phyloP scores from a whole-genome alignment of 805 yeast species.

The Priceomyces castillae region DNA sequence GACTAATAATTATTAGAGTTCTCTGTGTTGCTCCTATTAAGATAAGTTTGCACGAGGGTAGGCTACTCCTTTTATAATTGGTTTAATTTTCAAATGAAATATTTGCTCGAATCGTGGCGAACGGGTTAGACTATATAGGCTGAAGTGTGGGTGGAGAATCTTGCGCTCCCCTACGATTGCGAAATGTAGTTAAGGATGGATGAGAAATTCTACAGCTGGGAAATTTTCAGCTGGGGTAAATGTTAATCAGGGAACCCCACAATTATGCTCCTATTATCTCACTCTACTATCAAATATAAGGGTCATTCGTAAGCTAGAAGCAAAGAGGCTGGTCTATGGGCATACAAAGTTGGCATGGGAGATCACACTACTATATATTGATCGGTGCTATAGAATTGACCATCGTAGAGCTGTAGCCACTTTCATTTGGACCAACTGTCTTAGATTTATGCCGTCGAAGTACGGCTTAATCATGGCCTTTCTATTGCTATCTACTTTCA shows the following conservation, averaged over 20 bases:
- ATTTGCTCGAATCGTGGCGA: not conserved
- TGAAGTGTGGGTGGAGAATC: not conserved
- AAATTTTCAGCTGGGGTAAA: constrained; percentile 5
- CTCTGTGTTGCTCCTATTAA: not conserved
- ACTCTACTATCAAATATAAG: not conserved
- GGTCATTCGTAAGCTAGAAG: not conserved
- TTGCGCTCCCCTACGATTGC: not conserved
- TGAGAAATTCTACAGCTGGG: not conserved
- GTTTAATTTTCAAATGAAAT: not conserved
- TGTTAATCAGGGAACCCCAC: constrained; percentile 3
- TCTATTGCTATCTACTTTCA: too few species aligned
- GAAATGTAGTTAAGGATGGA: not conserved
- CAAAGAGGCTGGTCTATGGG: too few species aligned
- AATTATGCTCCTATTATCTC: not conserved
- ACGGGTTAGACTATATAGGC: not conserved
- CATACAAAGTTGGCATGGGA: too few species aligned
- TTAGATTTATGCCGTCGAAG: too few species aligned
- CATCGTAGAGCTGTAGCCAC: too few species aligned
- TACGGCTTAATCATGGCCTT: too few species aligned
- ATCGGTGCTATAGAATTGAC: too few species aligned
- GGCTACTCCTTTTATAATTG: not conserved
- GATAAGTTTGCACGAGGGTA: not conserved
- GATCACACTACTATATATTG: too few species aligned
- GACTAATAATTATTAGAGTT: not conserved
- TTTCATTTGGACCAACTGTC: too few species aligned